Conservation (phyloP, 345 rosid genomes). For the Murraya paniculata region DNA sequence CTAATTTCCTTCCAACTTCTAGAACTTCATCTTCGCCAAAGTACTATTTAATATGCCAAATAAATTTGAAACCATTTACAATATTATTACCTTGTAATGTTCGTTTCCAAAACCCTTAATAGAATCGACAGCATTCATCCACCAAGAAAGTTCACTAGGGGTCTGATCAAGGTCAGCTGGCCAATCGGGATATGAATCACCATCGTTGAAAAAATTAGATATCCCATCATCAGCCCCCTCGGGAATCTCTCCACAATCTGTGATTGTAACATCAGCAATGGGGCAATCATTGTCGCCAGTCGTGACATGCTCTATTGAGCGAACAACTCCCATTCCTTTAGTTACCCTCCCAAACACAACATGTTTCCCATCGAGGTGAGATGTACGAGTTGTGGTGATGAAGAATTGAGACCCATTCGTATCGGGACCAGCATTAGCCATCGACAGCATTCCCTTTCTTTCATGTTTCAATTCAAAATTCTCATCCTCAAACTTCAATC, state of each 20-base stretch:
- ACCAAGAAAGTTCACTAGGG: conserved; percentile 74
- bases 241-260: conserved; percentile 78
- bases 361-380: conserved; percentile 92
- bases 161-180: conserved; percentile 74
- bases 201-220: conserved; percentile 77
- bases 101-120: conserved; percentile 78
- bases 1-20: neutral
- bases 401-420: conserved; percentile 98
- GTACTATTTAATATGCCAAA: neutral
- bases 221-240: conserved; percentile 80
- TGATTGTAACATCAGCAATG: conserved; percentile 49
- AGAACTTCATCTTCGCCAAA: neutral
- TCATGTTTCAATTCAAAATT: conserved; percentile 87
- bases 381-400: conserved; percentile 77
- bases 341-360: conserved; percentile 86
- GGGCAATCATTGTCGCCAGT: conserved; percentile 58
- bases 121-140: conserved; percentile 81
- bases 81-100: conserved; percentile 56
- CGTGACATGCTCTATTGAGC: conserved; percentile 71
- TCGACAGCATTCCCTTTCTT: conserved; percentile 90
- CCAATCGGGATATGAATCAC: conserved; percentile 91
- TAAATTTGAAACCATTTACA: neutral
- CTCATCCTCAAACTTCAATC: conserved; percentile 88
- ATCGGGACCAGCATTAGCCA: conserved; percentile 86
- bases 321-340: conserved; percentile 94